Evolutionary conservation across 2,329 filamentous ascomycete species (phyloP), one percentile per base, ranked within the genome.

Genomic region (Chaetomiaceae sp.): DNA sequence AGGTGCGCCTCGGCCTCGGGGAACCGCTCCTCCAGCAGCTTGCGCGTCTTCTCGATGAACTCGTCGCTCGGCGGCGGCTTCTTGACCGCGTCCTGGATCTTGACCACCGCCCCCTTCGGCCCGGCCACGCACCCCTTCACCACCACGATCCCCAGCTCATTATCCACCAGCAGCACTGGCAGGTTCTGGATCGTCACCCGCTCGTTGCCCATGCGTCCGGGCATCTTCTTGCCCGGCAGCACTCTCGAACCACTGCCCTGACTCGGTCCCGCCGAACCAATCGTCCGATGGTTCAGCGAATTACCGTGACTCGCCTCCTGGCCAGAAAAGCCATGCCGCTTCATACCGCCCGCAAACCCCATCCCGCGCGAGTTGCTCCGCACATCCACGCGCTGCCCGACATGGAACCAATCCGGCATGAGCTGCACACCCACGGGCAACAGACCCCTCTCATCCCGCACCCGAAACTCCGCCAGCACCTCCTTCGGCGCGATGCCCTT

Each of bases 311-410:
- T 90, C 47, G 88, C 87, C 57, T 83, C 85, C 72, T 98, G 93
- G 59, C 93, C 93, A 24, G 73, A 67, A 68, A 93, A 97, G 27
- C 89, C 89, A 71, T 91, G 87, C 58, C 87, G 78, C 81, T 98
- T 98, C 93, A 98, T 98, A 56, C 88, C 93, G 77, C 93, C 93
- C 9, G 86, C 88, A 65, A 96, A 98, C 7, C 93, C 93, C 79
- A 88, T 91, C 43, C 93, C 93, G 63, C 87, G 80, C 58, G 81
- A 84, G 61, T 85, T 80, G 39, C 82, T 84, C 60, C 83, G 78
- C 44, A 88, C 83, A 70, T 98, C 93, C 50, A 98, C 85, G 67
- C 81, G 94, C 69, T 96, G 89, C 15, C 93, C 93, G 61, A 84
- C 79, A 59, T 83, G 76, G 70, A 97, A 97, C 86, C 93, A 95